Conservation (phyloP, 2,329 filamentous ascomycete genomes). For the Metarhizium rileyi region DNA sequence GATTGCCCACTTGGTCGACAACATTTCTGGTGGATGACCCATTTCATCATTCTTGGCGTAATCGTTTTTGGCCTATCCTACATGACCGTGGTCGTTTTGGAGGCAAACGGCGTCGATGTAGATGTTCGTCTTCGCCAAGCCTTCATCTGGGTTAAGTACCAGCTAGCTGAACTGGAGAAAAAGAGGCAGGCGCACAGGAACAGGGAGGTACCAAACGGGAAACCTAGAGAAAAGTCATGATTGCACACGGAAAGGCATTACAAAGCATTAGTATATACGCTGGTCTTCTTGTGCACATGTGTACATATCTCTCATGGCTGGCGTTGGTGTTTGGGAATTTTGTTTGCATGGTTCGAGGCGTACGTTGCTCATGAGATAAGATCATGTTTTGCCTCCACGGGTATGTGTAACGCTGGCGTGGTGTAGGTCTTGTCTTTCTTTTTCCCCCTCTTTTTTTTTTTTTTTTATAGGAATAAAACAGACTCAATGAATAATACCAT, state of each 20-base stretch:
- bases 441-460: background rate
- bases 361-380: background rate
- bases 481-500: background rate
- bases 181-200: background rate
- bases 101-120: constrained; percentile 24
- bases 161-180: constrained; percentile 6
- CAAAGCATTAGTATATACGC: constrained; percentile 2
- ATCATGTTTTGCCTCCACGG: background rate
- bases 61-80: constrained; percentile 22
- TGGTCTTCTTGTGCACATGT: constrained; percentile 3
- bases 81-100: constrained; percentile 14
- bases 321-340: background rate
- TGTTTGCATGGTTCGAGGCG: constrained; percentile 5
- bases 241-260: constrained; percentile 10
- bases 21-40: constrained; percentile 89
- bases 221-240: constrained; percentile 11
- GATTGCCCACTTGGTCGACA: constrained; percentile 75
- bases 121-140: constrained; percentile 17
- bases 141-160: constrained; percentile 10
- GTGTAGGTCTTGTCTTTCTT: background rate
- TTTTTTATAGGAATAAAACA: background rate
- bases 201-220: constrained; percentile 9
- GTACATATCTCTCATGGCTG: background rate
- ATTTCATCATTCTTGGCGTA: constrained; percentile 56
- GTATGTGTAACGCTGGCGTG: background rate